These are phyloP conservation scores for Clarireedia homoeocarpa DNA, from an alignment of 2,329 filamentous ascomycete species.

Conservation along the genomic window DNA sequence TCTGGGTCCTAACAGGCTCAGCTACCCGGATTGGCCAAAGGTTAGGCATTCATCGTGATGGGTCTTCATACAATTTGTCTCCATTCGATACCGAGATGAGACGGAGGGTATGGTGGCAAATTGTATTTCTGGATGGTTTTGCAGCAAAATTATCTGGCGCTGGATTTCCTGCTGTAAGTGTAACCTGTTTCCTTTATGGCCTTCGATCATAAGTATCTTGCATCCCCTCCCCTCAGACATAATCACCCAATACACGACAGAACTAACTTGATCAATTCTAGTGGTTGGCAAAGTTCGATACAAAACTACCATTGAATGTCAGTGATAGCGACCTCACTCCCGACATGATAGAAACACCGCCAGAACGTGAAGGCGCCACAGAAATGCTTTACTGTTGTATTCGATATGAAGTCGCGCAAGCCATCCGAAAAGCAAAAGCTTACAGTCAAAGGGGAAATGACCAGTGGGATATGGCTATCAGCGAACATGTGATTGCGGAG, in stretches of 20 bases:
- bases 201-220: not conserved
- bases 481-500: not conserved
- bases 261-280: not conserved
- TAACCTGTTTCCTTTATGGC: not conserved
- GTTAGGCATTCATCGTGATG: constrained; percentile 42
- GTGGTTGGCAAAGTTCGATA: constrained; percentile 37
- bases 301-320: constrained; percentile 44
- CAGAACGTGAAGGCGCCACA: constrained; percentile 35
- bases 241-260: not conserved
- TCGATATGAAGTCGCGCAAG: constrained; percentile 30
- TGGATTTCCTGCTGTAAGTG: constrained; percentile 28
- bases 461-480: not conserved
- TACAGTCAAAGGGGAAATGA: not conserved
- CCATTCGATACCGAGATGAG: constrained; percentile 54
- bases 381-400: constrained; percentile 39
- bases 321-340: constrained; percentile 46
- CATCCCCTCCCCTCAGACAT: not conserved
- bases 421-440: constrained; percentile 14
- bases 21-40: constrained; percentile 41
- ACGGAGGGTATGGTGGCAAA: constrained; percentile 54
- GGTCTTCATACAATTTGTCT: constrained; percentile 27
- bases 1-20: constrained; percentile 42
- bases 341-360: constrained; percentile 33
- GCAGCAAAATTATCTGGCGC: constrained; percentile 48
- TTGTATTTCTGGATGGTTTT: constrained; percentile 52